Percentiles rank a stretch among this genome's conserved stretches.
Evolutionary conservation across 2,329 filamentous ascomycete genomes (phyloP).

Genomic region (Pseudogymnoascus sp.): DNA sequence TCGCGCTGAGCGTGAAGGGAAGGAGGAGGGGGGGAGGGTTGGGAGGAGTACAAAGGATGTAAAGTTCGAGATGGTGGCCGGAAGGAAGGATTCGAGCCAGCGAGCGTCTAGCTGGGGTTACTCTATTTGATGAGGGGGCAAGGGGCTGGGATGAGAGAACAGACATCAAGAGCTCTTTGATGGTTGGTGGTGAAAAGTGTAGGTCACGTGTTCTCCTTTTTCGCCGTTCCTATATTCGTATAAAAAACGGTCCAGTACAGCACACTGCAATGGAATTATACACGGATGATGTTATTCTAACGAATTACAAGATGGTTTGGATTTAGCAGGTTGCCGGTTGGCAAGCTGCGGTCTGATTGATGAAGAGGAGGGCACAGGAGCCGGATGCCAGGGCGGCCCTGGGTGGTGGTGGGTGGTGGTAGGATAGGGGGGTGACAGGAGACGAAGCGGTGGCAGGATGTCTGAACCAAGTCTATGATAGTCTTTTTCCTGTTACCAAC

Average conservation of each 20-base stretch:
- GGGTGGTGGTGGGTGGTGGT: neutral
- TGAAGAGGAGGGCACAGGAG: too few species aligned
- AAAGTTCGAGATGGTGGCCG: neutral
- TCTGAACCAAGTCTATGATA: too few species aligned
- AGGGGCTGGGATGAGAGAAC: neutral
- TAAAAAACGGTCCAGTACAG: neutral
- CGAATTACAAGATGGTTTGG: neutral
- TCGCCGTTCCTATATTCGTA: neutral
- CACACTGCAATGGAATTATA: neutral
- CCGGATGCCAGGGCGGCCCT: too few species aligned
- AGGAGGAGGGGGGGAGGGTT: neutral
- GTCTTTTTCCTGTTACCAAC: too few species aligned
- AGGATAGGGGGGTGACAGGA: neutral
- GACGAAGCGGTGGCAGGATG: neutral
- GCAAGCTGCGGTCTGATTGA: too few species aligned
- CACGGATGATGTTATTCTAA: neutral
- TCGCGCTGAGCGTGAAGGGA: neutral
- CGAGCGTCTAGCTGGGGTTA: neutral
- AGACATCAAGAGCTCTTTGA: neutral
- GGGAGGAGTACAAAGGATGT: neutral
- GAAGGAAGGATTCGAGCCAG: neutral
- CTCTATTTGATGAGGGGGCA: neutral
- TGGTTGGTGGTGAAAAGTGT: neutral
- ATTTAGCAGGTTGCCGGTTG: neutral
- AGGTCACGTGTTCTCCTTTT: neutral